Percentiles rank a stretch among this genome's conserved stretches.
Conservation (phyloP, 305 asterid genomes). For the Nicotiana rustica region DNA sequence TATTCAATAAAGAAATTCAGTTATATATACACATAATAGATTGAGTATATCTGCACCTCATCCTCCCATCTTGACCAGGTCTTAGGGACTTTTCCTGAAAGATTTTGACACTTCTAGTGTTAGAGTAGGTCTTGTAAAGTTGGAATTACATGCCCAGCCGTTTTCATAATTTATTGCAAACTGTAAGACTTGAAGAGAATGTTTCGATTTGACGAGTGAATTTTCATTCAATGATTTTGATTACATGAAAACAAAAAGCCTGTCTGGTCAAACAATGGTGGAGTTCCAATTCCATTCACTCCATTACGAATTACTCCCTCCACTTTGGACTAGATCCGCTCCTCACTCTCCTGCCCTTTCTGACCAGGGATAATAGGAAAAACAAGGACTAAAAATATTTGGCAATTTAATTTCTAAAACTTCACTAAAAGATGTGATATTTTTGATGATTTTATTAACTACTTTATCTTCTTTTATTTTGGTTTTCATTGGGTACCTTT, state of each 20-base stretch:
- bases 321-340: background rate
- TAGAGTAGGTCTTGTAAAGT: background rate
- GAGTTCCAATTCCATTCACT: background rate
- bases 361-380: background rate
- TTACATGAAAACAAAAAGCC: background rate
- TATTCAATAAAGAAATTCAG: no score
- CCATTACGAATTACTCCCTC: background rate
- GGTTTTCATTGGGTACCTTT: no score
- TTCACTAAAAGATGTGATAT: background rate
- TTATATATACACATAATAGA: no score
- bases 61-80: background rate
- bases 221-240: background rate
- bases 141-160: background rate
- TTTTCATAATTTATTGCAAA: conserved; percentile 21
- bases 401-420: background rate
- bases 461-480: no score
- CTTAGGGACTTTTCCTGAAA: no score
- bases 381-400: background rate
- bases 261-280: background rate
- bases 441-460: no score
- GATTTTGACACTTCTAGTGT: background rate
- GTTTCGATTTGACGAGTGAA: background rate
- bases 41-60: background rate
- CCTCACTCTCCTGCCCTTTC: background rate
- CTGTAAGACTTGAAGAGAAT: conserved; percentile 27